Percentiles rank a stretch among this genome's conserved stretches.
These are phyloP conservation scores for Lactifluus rugatus DNA, from an alignment of 768 basidiomycete genomes.

Conservation along the genomic window DNA sequence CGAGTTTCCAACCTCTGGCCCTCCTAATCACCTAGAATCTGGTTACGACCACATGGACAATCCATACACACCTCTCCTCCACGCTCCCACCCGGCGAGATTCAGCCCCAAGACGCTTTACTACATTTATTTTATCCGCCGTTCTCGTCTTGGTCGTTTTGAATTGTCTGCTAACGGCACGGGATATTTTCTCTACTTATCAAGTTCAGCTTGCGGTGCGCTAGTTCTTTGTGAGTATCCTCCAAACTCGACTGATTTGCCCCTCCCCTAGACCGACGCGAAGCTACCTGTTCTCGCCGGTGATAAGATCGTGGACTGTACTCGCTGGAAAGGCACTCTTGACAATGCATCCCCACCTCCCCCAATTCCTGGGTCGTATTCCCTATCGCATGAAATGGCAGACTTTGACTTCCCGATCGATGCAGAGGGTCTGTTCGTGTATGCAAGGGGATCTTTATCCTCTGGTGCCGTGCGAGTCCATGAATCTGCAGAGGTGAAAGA, in stretches of 20 bases:
- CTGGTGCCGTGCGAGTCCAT: constrained; percentile 3
- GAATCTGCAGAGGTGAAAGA: background rate
- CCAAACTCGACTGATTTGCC: background rate
- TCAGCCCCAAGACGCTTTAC: background rate
- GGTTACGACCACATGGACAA: background rate
- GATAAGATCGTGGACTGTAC: background rate
- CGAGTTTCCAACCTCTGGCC: background rate
- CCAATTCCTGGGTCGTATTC: background rate
- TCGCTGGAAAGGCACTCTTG: background rate
- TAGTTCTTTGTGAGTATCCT: background rate
- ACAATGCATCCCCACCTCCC: background rate
- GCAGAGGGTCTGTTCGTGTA: background rate
- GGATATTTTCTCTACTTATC: background rate
- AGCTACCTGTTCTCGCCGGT: background rate
- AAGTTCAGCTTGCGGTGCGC: background rate
- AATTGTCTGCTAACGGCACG: background rate
- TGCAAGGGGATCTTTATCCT: constrained; percentile 1
- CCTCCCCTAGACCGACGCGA: background rate
- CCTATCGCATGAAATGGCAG: background rate
- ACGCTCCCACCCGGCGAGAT: background rate
- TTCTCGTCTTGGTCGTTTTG: background rate
- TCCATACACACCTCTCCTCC: background rate
- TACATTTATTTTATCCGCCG: background rate
- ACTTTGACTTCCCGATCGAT: constrained; percentile 3
- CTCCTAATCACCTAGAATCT: background rate